Evolutionary conservation across 768 basidiomycete genomes (phyloP).

Genomic region (Rhizopogon salebrosus): DNA sequence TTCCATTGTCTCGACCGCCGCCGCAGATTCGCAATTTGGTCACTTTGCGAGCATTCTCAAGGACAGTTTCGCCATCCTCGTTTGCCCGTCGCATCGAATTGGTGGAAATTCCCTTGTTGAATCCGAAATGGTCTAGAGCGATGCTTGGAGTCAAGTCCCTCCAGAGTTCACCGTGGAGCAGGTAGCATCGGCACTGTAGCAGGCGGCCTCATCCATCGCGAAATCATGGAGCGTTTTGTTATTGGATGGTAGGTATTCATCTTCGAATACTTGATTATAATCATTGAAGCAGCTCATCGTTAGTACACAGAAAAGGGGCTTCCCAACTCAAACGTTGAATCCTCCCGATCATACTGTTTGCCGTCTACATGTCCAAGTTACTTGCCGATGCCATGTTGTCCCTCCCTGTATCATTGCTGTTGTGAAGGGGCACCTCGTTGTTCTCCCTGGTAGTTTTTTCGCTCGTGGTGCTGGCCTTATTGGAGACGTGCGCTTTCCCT

Average conservation of each 20-base stretch:
- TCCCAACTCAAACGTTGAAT: slow-evolving; percentile 30
- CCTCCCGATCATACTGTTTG: slow-evolving; percentile 44
- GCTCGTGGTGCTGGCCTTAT: slow-evolving; percentile 83
- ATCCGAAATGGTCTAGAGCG: slow-evolving; percentile 83
- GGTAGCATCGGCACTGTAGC: slow-evolving; percentile 36
- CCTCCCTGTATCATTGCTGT: slow-evolving; percentile 49
- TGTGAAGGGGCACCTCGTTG: slow-evolving; percentile 43
- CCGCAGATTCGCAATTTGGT: too few relatives aligned
- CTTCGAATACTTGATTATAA: slow-evolving; percentile 87
- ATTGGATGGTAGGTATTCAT: slow-evolving; percentile 91
- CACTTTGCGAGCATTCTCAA: too few relatives aligned
- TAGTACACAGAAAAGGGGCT: slow-evolving; percentile 33
- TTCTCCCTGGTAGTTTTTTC: slow-evolving; percentile 52
- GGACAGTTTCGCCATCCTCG: too few relatives aligned
- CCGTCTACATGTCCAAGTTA: slow-evolving; percentile 44
- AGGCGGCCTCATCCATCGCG: slow-evolving; percentile 32
- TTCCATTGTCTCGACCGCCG: too few relatives aligned
- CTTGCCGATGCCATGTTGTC: slow-evolving; percentile 39
- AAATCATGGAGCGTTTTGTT: slow-evolving; percentile 63
- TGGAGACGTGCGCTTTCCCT: slow-evolving; percentile 87
- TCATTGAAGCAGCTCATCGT: slow-evolving; percentile 65
- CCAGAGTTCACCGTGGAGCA: slow-evolving; percentile 38
- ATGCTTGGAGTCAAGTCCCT: slow-evolving; percentile 78
- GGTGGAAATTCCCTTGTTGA: slow-evolving; percentile 62
- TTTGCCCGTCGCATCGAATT: too few relatives aligned